Base-by-base conservation (phyloP, 805 yeast genomes). In the Brettanomyces custersianus region DNA sequence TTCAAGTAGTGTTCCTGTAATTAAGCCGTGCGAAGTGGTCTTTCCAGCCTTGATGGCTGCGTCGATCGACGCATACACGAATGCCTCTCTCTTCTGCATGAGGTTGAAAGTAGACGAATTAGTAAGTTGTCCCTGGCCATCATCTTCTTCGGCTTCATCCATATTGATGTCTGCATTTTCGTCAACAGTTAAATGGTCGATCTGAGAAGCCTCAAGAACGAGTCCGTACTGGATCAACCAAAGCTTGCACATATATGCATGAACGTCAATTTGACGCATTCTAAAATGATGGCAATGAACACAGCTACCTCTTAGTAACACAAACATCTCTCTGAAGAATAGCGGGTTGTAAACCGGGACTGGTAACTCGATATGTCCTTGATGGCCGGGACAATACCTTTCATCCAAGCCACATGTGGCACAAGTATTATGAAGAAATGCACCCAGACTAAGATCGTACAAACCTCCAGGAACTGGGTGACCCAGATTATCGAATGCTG, bases 281-380 rank as follows among this genome's bases (percentile, higher is more conserved):
- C 80, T 74, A 68, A 94, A 87, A 43, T 72, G 80, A 59, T 85
- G 94, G 63, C 99, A 92, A 63, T 77, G 87, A 35, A 92, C 67
- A 70, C 99, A 92, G 15, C 88, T 62, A 31, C 87, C 70, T 56
- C 97, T 72, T 54, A 94, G 67, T 49, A 80, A 77, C 41, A 84
- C 72, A 66, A 80, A 92, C 69, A 92, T 66, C 61, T 90, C 96
- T 53, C 77, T 75, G 74, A 94, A 92, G 53, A 94, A 92, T 48
- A 92, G 63, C 15, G 99, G 97, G 56, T 86, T 90, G 67, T 86
- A 92, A 30, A 85, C 94, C 4, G 97, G 95, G 29, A 87, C 80
- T 5, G 99, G 99, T 44, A 92, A 70, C 57, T 90, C 96, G 44
- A 92, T 87, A 59, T 92, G 98, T 42, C 99, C 99, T 59, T 87